Conservation (phyloP, 2,329 filamentous ascomycete species). For the Pseudodiploospora longispora region DNA sequence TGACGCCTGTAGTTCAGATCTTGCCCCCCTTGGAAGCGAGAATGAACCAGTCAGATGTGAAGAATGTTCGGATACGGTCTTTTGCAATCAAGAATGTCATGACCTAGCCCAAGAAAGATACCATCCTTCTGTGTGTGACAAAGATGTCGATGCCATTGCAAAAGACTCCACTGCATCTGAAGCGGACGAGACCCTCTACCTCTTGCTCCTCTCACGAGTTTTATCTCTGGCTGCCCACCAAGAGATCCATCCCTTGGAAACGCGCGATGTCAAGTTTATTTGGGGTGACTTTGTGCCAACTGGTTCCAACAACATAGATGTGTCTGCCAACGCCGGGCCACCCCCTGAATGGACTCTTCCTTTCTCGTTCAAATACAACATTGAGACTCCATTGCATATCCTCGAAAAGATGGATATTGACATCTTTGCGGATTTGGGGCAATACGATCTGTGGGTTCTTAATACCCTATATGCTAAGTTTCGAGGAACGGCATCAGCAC, state of each 20-base stretch:
- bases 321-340: constrained; percentile 45
- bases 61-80: constrained; percentile 58
- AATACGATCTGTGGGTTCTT: constrained; percentile 72
- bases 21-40: constrained; percentile 51
- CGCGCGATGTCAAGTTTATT: constrained; percentile 57
- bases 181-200: constrained; percentile 53
- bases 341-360: constrained; percentile 61
- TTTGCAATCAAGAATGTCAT: constrained; percentile 54
- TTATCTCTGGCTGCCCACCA: constrained; percentile 57
- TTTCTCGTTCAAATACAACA: constrained; percentile 70
- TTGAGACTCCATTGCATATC: constrained; percentile 66
- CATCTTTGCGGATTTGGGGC: constrained; percentile 51
- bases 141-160: constrained; percentile 56
- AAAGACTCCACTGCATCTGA: constrained; percentile 55
- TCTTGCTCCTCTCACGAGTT: constrained; percentile 53
- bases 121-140: constrained; percentile 58
- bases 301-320: constrained; percentile 43
- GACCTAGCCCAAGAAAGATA: constrained; percentile 50
- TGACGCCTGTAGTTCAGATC: constrained; percentile 74
- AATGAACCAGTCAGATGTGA: constrained; percentile 44
- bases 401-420: constrained; percentile 81
- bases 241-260: constrained; percentile 53
- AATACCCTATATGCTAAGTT: constrained; percentile 93
- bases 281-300: constrained; percentile 59
- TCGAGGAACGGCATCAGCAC: constrained; percentile 81